Percentiles rank a stretch among this genome's conserved stretches.
These are phyloP conservation scores for Stevia rebaudiana DNA, from an alignment of 140 eudicot species.

Conservation along the genomic window DNA sequence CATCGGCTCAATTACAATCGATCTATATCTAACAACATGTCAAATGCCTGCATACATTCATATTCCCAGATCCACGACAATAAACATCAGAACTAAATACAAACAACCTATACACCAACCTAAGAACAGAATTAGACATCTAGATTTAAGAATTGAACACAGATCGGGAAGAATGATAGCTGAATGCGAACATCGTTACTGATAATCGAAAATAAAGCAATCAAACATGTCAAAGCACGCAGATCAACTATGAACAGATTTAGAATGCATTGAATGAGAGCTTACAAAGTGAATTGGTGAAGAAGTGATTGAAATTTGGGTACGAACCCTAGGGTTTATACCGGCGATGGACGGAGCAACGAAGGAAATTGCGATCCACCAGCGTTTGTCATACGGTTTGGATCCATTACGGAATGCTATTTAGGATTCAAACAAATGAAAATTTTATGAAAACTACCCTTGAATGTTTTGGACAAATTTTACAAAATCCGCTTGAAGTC, in stretches of 20 bases:
- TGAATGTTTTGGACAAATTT: background rate
- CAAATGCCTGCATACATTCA: constrained; percentile 8
- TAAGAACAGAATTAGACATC: background rate
- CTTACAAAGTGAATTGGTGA: constrained; percentile 20
- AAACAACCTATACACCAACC: constrained; percentile 7
- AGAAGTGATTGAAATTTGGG: constrained; percentile 8
- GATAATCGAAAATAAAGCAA: background rate
- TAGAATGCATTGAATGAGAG: background rate
- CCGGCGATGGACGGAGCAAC: background rate
- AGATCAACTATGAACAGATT: background rate
- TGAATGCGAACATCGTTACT: constrained; percentile 3
- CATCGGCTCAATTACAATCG: constrained; percentile 2
- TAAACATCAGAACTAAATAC: background rate
- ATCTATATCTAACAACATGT: constrained; percentile 10
- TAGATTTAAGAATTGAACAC: background rate
- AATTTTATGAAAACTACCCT: constrained; percentile 10
- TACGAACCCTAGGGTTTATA: constrained; percentile 23
- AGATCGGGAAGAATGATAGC: constrained; percentile 20
- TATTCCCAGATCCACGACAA: constrained; percentile 6
- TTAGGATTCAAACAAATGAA: constrained; percentile 22
- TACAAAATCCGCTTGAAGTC: background rate
- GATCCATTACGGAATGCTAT: constrained; percentile 16
- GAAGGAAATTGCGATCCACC: constrained; percentile 1
- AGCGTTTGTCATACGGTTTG: background rate
- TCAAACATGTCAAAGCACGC: background rate